Conservation (phyloP, 2,329 filamentous ascomycete species). For the Talaromyces funiculosus region DNA sequence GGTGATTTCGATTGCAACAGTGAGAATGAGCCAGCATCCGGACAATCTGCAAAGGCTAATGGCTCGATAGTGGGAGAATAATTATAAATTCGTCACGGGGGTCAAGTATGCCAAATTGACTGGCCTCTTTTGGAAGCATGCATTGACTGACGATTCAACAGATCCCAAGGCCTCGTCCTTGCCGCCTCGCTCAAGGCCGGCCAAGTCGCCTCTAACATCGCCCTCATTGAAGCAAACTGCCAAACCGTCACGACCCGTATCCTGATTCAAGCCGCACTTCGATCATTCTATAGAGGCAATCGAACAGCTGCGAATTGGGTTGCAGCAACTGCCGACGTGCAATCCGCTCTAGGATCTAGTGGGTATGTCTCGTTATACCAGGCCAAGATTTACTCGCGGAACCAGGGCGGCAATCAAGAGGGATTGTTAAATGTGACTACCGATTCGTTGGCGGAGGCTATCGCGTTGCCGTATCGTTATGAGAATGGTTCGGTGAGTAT, state of each 20-base stretch:
- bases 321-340: constrained; percentile 58
- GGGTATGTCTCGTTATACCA: constrained; percentile 58
- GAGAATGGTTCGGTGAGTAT: constrained; percentile 48
- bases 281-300: constrained; percentile 49
- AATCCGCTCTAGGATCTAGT: constrained; percentile 59
- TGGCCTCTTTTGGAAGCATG: background rate
- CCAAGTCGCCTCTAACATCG: constrained; percentile 70
- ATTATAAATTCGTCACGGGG: constrained; percentile 55
- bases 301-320: constrained; percentile 55
- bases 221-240: constrained; percentile 71
- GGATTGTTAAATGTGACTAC: constrained; percentile 62
- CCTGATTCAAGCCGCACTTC: constrained; percentile 48
- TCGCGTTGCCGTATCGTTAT: constrained; percentile 54
- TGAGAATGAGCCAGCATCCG: constrained; percentile 15
- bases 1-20: constrained; percentile 66
- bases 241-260: constrained; percentile 63
- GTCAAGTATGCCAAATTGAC: constrained; percentile 39
- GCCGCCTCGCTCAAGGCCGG: constrained; percentile 83
- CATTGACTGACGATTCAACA: constrained; percentile 18
- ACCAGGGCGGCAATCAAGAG: constrained; percentile 51
- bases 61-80: constrained; percentile 50
- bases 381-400: constrained; percentile 65
- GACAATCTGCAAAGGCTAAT: background rate
- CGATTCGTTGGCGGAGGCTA: constrained; percentile 36
- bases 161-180: constrained; percentile 60